Evolutionary conservation across 1,139 yeast species (phyloP), one percentile per base, ranked within the genome.

Genomic region (Sugiyamaella xylanicola): DNA sequence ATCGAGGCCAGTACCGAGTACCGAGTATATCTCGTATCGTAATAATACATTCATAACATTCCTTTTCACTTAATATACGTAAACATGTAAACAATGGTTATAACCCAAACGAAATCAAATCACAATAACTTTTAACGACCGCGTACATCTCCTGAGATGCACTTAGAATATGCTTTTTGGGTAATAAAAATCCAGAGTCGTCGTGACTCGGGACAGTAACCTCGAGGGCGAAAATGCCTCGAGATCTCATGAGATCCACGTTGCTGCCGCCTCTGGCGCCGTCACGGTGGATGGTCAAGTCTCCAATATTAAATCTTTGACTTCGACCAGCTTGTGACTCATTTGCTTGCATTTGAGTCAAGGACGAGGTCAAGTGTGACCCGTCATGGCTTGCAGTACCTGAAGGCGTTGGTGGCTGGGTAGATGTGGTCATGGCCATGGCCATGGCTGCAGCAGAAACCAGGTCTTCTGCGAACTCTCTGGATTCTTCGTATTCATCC

Each of bases 121-220:
- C 44, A 22, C 44, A 42, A 48, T 47, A 45, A 20, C 39, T 16
- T 41, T 51, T 37, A 19, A 60, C 46, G 20, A 60, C 49, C 7
- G 85, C 81, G 67, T 83, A 83, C 37, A 86, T 78, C 69, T 90
- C 96, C 56, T 77, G 74, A 1, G 96, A 96, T 13, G 87, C 93
- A 0, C 95, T 92, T 22, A 71, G 76, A 59, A 90, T 89, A 67
- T 77, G 83, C 65, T 81, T 81, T 1, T 86, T 67, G 5, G 97
- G 96, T 49, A 89, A 75, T 61, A 90, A 75, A 68, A 88, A 90
- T 1, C 97, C 97, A 67, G 86, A 92, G 55, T 82, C 80, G 1
- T 96, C 96, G 19, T 87, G 82, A 69, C 89, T 96, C 65, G 97
- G 79, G 58, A 90, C 75, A 69, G 89, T 42, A 20, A 57, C 41